Evolutionary conservation across 2,329 filamentous ascomycete genomes (phyloP), one percentile per base, ranked within the genome.

Genomic region (Plenodomus biglobosus): DNA sequence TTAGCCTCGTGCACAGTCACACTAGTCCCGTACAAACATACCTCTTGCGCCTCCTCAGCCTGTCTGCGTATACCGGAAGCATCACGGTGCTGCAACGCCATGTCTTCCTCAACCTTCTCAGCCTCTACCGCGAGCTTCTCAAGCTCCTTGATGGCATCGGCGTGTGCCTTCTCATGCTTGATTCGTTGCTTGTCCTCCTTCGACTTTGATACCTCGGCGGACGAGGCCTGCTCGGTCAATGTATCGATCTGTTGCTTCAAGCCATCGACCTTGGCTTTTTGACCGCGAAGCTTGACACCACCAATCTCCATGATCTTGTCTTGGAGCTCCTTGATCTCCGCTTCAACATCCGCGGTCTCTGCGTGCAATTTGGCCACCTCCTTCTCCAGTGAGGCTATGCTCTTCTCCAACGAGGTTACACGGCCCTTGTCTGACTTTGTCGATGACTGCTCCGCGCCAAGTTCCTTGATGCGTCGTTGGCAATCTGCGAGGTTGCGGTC

Each of bases 291-390:
- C 73, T 90, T 91, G 64, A 97, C 91, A 73, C 94, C 94, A 66
- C 94, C 94, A 55, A 96, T 87, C 72, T 96, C 87, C 94, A 99
- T 97, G 65, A 99, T 99, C 78, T 92, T 95, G 79, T 94, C 87
- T 69, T 99, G 92, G 1, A 99, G 79, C 17, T 81, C 81, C 74
- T 95, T 92, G 73, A 99, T 97, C 72, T 97, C 94, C 20, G 86
- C 85, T 69, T 99, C 94, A 8, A 96, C 85, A 38, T 86, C 94
- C 1, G 88, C 84, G n/a, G 88, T 96, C 73, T 97, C 90, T 8
- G 83, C 79, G 52, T 85, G 89, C 8, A 99, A 80, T 62, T 87
- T 88, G 49, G 87, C 83, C 10, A 96, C 83, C 62, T 96, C 90
- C 58, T 83, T 84, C 63, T 90, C 84, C 53, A 95, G 79, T 50